These are phyloP conservation scores for Perkinsus chesapeaki DNA, from an alignment of 169 alveolate genomes.

Conservation along the genomic window DNA sequence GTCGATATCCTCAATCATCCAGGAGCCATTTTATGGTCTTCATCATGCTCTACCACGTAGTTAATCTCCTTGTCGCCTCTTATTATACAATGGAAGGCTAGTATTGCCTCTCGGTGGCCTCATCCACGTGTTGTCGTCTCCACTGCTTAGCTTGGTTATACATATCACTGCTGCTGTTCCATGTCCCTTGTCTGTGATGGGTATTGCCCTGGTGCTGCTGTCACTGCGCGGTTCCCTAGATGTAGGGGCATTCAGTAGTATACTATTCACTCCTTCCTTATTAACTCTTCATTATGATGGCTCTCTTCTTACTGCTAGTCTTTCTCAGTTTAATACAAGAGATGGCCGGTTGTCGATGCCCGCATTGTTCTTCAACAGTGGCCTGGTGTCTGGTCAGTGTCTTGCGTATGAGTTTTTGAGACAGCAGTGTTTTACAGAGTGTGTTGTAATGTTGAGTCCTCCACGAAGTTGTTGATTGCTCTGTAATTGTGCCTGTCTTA, in stretches of 20 bases:
- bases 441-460: too few species aligned
- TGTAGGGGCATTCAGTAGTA: neutral
- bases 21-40: neutral
- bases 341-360: neutral
- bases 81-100: neutral
- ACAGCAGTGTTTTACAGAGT: too few species aligned
- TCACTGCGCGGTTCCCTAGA: neutral
- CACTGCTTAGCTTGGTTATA: neutral
- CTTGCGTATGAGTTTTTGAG: too few species aligned
- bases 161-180: neutral
- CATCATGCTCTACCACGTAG: neutral
- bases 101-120: neutral
- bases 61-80: neutral
- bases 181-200: neutral
- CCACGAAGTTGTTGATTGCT: too few species aligned
- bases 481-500: too few species aligned
- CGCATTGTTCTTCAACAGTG: too few species aligned
- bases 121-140: neutral
- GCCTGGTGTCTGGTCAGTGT: too few species aligned
- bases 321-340: neutral
- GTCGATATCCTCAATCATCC: neutral
- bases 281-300: neutral
- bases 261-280: neutral
- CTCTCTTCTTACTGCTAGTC: too few species aligned
- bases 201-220: neutral